Evolutionary conservation across 2,329 filamentous ascomycete species (phyloP).

Genomic region (Botryotinia narcissicola): DNA sequence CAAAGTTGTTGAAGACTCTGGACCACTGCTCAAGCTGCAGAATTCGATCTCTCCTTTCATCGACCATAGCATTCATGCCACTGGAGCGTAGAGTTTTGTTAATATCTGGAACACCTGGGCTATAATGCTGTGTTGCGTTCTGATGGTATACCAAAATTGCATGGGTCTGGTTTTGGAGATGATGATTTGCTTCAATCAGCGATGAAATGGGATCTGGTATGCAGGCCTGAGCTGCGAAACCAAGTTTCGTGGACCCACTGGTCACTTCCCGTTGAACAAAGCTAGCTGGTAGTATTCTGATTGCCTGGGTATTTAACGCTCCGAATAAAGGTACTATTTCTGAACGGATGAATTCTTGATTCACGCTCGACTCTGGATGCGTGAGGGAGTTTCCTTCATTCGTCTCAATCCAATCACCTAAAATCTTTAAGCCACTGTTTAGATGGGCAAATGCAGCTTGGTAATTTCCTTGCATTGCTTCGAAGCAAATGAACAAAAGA

Average conservation of each 20-base stretch:
- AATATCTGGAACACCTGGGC: too few relatives aligned
- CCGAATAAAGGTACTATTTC: constrained; percentile 13
- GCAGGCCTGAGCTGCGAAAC: background rate
- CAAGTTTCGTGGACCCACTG: background rate
- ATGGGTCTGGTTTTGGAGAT: constrained; percentile 6
- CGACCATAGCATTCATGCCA: background rate
- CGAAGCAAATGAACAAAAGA: constrained; percentile 28
- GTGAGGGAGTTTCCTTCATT: background rate
- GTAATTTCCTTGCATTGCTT: constrained; percentile 26
- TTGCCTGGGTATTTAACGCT: constrained; percentile 9
- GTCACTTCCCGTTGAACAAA: background rate
- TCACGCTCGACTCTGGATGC: background rate
- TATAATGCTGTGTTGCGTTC: background rate
- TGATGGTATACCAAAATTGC: constrained; percentile 5
- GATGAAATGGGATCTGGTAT: background rate
- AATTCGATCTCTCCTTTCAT: background rate
- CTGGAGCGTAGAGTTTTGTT: background rate
- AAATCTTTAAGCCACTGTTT: constrained; percentile 24
- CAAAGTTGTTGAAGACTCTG: background rate
- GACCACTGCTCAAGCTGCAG: constrained; percentile 11
- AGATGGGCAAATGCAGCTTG: constrained; percentile 27
- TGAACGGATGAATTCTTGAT: background rate
- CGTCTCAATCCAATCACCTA: constrained; percentile 10
- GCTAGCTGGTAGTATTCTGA: constrained; percentile 1
- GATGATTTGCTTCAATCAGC: constrained; percentile 10